A percentile compares a stretch with the other conserved stretches of the same genome.
Conservation (phyloP, 768 basidiomycete species). For the Crassisporium funariophilum region DNA sequence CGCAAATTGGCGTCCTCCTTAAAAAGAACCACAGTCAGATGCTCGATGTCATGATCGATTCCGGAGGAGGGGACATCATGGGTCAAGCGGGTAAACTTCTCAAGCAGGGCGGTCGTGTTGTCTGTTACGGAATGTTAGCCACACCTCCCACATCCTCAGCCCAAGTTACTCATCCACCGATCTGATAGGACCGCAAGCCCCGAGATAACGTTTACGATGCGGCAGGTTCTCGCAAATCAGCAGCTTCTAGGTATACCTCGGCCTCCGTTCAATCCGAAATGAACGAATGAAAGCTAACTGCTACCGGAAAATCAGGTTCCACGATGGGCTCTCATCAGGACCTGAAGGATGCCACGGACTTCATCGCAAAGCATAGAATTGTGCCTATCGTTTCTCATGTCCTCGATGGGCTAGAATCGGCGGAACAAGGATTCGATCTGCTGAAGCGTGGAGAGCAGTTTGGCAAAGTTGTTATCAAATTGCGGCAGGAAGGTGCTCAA, state of each 20-base stretch:
- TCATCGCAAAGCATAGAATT: slow-evolving; percentile 66
- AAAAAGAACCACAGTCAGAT: slow-evolving; percentile 29
- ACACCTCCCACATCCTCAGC: slow-evolving; percentile 2
- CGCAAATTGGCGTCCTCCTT: slow-evolving; percentile 46
- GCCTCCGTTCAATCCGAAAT: not conserved
- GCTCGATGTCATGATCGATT: slow-evolving; percentile 69
- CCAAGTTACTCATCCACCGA: slow-evolving; percentile 9
- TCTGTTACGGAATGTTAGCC: slow-evolving; percentile 66
- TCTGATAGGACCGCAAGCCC: slow-evolving; percentile 60
- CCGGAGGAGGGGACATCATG: slow-evolving; percentile 69
- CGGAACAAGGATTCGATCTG: slow-evolving; percentile 71
- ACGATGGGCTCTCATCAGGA: slow-evolving; percentile 85
- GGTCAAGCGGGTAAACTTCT: slow-evolving; percentile 48
- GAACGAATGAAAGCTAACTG: not conserved
- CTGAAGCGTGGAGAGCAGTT: slow-evolving; percentile 69
- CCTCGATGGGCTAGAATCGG: slow-evolving; percentile 63
- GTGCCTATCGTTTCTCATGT: slow-evolving; percentile 72
- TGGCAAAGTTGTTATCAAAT: slow-evolving; percentile 72
- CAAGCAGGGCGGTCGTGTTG: slow-evolving; percentile 57
- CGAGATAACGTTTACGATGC: slow-evolving; percentile 71
- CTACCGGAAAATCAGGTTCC: slow-evolving; percentile 51
- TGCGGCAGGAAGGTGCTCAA: slow-evolving; percentile 25
- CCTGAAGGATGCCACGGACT: slow-evolving; percentile 68
- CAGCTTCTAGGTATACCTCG: slow-evolving; percentile 61
- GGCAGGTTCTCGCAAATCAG: slow-evolving; percentile 73